phyloP scores from a whole-genome alignment of 768 basidiomycete species.

The Suillus tomentosus region DNA sequence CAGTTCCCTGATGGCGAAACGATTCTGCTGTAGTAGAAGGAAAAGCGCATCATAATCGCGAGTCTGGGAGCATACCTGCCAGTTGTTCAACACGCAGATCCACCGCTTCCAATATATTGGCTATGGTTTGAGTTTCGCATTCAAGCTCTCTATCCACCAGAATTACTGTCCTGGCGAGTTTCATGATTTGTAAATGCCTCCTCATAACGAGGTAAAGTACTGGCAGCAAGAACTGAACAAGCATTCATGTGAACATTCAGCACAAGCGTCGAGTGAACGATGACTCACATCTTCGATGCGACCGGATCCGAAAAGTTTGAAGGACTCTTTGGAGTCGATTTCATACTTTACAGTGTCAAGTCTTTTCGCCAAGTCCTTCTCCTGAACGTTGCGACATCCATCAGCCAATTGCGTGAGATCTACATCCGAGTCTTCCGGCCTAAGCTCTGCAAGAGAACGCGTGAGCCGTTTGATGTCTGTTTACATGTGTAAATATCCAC shows the following conservation, averaged over 20 bases:
- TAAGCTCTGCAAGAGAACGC: conserved; percentile 5
- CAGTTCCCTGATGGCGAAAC: background rate
- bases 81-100: background rate
- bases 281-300: conserved; percentile 36
- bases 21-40: background rate
- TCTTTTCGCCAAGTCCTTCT: conserved; percentile 25
- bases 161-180: conserved; percentile 25
- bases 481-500: background rate
- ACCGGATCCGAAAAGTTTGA: conserved; percentile 33
- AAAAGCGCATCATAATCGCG: too few species aligned
- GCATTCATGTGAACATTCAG: background rate
- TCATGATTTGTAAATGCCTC: conserved; percentile 36
- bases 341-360: conserved; percentile 32
- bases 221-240: conserved; percentile 35
- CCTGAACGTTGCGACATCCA: conserved; percentile 22
- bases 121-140: background rate
- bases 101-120: background rate
- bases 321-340: conserved; percentile 33
- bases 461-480: background rate
- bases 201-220: conserved; percentile 36
- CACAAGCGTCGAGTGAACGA: background rate
- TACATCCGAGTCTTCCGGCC: conserved; percentile 28
- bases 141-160: conserved; percentile 30
- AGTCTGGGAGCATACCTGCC: background rate
- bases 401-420: conserved; percentile 8